These are phyloP conservation scores for Aspergillus japonicus DNA, from an alignment of 2,329 filamentous ascomycete genomes.

Conservation along the genomic window DNA sequence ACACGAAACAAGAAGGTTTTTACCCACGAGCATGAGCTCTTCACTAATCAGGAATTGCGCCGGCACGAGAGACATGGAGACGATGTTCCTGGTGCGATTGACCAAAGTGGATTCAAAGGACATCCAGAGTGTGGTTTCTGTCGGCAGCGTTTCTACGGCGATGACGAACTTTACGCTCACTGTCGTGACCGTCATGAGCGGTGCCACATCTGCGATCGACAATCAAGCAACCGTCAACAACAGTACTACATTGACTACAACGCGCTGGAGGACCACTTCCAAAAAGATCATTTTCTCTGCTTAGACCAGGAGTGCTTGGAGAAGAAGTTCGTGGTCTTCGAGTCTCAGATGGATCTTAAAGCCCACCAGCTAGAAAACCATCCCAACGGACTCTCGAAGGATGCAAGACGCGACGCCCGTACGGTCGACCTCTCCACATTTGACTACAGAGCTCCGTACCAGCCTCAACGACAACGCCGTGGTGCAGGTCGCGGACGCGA, in stretches of 20 bases:
- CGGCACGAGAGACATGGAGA: slow-evolving; percentile 90
- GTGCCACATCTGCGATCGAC: slow-evolving; percentile 88
- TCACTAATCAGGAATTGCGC: slow-evolving; percentile 74
- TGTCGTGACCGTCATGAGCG: slow-evolving; percentile 92
- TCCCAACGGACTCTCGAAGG: slow-evolving; percentile 75
- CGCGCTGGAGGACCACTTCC: slow-evolving; percentile 81
- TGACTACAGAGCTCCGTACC: slow-evolving; percentile 72
- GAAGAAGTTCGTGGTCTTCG: slow-evolving; percentile 97
- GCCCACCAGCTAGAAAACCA: slow-evolving; percentile 87
- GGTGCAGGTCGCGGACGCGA: slow-evolving; percentile 71
- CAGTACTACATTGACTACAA: slow-evolving; percentile 93
- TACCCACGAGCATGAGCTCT: slow-evolving; percentile 94
- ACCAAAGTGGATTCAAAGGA: slow-evolving; percentile 94
- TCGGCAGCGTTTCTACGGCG: slow-evolving; percentile 86
- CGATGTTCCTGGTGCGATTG: slow-evolving; percentile 80
- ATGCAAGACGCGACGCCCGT: slow-evolving; percentile 77
- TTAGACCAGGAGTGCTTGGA: slow-evolving; percentile 83
- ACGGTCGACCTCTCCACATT: slow-evolving; percentile 85
- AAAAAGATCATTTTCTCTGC: slow-evolving; percentile 82
- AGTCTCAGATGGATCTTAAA: slow-evolving; percentile 90
- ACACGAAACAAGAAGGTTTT: slow-evolving; percentile 96
- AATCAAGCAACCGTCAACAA: slow-evolving; percentile 62
- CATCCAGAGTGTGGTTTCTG: slow-evolving; percentile 96
- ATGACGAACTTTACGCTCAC: slow-evolving; percentile 91
- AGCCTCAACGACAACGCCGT: slow-evolving; percentile 59